These are phyloP conservation scores for Populus davidiana DNA, from an alignment of 345 rosid genomes.

Conservation along the genomic window DNA sequence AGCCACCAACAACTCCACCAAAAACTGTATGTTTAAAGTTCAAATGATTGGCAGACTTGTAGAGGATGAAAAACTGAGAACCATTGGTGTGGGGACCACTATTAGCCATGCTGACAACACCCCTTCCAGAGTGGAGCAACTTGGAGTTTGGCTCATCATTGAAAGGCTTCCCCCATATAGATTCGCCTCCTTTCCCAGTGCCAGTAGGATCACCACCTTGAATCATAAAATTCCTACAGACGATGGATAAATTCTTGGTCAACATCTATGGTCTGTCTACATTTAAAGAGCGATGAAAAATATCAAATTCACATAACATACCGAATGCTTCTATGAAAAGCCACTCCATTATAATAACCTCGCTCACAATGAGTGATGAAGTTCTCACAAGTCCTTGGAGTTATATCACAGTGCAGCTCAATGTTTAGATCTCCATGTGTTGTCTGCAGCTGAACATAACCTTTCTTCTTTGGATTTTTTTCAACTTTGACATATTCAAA, in stretches of 20 bases:
- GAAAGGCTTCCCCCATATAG: slow-evolving; percentile 96
- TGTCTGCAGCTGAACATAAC: slow-evolving; percentile 84
- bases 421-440: slow-evolving; percentile 91
- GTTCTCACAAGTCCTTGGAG: slow-evolving; percentile 92
- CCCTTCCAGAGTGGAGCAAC: slow-evolving; percentile 87
- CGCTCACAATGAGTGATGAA: slow-evolving; percentile 81
- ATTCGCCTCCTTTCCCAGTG: slow-evolving; percentile 86
- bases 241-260: not conserved
- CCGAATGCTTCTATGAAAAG: slow-evolving; percentile 80
- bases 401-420: slow-evolving; percentile 86
- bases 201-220: slow-evolving; percentile 99
- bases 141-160: slow-evolving; percentile 89
- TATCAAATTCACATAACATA: slow-evolving; percentile 14
- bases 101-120: slow-evolving; percentile 95
- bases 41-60: slow-evolving; percentile 95
- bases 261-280: not conserved
- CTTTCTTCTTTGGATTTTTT: slow-evolving; percentile 94
- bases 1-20: slow-evolving; percentile 90
- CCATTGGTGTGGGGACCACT: slow-evolving; percentile 98
- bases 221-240: slow-evolving; percentile 83
- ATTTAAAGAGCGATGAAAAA: not conserved
- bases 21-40: slow-evolving; percentile 93
- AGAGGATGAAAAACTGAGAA: slow-evolving; percentile 91
- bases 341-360: slow-evolving; percentile 78
- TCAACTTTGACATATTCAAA: slow-evolving; percentile 81